Evolutionary conservation across 768 basidiomycete genomes (phyloP).

Genomic region (Pleurotus citrinopileatus): DNA sequence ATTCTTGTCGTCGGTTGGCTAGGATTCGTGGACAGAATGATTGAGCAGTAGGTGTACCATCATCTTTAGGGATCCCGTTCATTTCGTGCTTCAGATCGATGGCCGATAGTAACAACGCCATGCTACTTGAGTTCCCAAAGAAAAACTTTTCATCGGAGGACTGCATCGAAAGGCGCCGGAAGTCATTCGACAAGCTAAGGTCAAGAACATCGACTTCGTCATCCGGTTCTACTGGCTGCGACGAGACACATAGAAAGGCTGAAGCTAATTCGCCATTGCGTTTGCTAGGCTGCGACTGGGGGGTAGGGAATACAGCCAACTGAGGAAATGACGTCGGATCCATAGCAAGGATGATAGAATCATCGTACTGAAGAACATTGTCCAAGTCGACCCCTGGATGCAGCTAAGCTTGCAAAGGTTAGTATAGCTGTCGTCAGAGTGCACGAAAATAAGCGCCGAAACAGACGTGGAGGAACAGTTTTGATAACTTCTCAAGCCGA

Average conservation of each 20-base stretch:
- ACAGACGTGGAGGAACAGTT: background rate
- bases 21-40: slow-evolving; percentile 18
- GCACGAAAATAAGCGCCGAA: slow-evolving; percentile 29
- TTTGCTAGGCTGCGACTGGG: background rate
- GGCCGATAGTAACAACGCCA: slow-evolving; percentile 50
- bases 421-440: background rate
- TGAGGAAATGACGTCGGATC: background rate
- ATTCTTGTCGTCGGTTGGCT: slow-evolving; percentile 38
- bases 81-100: slow-evolving; percentile 56
- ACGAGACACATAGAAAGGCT: background rate
- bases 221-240: slow-evolving; percentile 18
- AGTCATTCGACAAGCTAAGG: slow-evolving; percentile 24
- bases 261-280: background rate
- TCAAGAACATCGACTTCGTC: slow-evolving; percentile 26
- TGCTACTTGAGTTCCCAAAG: slow-evolving; percentile 51
- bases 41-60: slow-evolving; percentile 18
- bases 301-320: background rate
- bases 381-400: slow-evolving; percentile 58
- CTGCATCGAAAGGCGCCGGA: slow-evolving; percentile 34
- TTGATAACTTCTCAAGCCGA: background rate
- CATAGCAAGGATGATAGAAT: background rate
- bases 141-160: slow-evolving; percentile 36
- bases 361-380: slow-evolving; percentile 16
- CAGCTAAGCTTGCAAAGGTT: slow-evolving; percentile 30
- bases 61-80: slow-evolving; percentile 28